These are phyloP conservation scores for Plectosphaerella plurivora DNA, from an alignment of 2,329 filamentous ascomycete species.

Conservation along the genomic window DNA sequence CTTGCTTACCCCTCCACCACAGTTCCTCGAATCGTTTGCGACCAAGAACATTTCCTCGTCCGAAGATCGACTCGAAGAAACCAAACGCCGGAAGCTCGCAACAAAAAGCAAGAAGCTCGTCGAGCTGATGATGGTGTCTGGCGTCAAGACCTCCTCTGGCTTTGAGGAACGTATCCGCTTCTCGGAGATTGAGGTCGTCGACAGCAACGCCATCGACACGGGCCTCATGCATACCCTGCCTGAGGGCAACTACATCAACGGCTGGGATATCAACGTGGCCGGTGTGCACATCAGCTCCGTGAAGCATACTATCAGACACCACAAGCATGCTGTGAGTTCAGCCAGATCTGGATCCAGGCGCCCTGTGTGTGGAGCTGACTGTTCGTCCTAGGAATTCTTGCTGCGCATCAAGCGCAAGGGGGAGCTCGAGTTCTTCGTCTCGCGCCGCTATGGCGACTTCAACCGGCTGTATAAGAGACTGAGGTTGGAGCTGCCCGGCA, in stretches of 20 bases:
- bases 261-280: constrained; percentile 95
- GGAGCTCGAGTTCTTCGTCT: constrained; percentile 73
- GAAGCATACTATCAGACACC: constrained; percentile 83
- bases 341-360: neutral
- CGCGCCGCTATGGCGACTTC: constrained; percentile 86
- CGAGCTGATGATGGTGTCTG: constrained; percentile 99
- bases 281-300: constrained; percentile 76
- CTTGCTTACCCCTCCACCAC: constrained; percentile 5
- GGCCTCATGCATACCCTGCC: constrained; percentile 83
- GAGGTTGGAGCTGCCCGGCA: constrained; percentile 82
- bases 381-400: constrained; percentile 67
- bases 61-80: constrained; percentile 92
- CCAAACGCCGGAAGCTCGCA: constrained; percentile 88
- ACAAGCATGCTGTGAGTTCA: constrained; percentile 76
- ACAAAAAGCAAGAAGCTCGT: constrained; percentile 92
- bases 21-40: constrained; percentile 97
- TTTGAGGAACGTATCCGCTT: constrained; percentile 98
- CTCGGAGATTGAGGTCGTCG: constrained; percentile 93
- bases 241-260: constrained; percentile 87
- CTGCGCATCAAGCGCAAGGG: constrained; percentile 78
- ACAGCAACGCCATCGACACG: constrained; percentile 86
- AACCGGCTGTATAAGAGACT: constrained; percentile 72
- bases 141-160: constrained; percentile 88
- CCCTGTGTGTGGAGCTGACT: constrained; percentile 5
- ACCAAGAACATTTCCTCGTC: constrained; percentile 96